Percentiles rank a stretch among this genome's conserved stretches.
These are phyloP conservation scores for Cercis canadensis DNA, from an alignment of 306 rosid species.

Conservation along the genomic window DNA sequence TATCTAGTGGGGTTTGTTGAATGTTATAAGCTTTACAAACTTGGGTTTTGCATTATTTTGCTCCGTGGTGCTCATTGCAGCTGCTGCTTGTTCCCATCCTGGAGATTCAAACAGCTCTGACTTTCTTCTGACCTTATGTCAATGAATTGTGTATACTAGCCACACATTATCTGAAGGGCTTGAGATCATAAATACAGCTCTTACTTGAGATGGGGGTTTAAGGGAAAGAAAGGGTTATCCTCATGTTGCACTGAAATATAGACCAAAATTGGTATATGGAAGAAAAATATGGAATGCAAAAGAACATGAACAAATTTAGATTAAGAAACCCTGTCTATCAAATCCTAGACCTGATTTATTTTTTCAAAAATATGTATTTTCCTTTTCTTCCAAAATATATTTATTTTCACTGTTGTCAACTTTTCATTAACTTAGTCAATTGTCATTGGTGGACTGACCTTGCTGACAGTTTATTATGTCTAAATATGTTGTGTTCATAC, in stretches of 20 bases:
- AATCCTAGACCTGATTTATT: neutral
- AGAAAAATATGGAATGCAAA: neutral
- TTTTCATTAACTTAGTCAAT: neutral
- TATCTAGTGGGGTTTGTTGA: constrained; percentile 6
- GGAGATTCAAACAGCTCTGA: neutral
- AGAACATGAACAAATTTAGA: neutral
- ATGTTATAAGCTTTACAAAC: neutral
- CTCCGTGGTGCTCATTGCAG: neutral
- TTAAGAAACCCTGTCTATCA: neutral
- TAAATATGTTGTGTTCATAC: neutral
- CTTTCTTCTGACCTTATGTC: constrained; percentile 11
- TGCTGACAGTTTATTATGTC: neutral
- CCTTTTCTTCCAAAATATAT: constrained; percentile 2
- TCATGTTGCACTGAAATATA: no score
- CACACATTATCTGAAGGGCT: neutral
- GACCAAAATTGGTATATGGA: neutral
- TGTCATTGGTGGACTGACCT: neutral
- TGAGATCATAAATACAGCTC: neutral
- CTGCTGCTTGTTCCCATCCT: neutral
- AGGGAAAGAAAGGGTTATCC: neutral
- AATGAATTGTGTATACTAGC: neutral
- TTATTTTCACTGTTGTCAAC: neutral
- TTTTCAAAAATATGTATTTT: constrained; percentile 1
- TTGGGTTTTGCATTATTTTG: constrained; percentile 9
- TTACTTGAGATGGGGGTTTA: neutral